A percentile compares a stretch with the other conserved stretches of the same genome.
Evolutionary conservation across 2,329 filamentous ascomycete species (phyloP).

Genomic region (Xylariaceae sp.): DNA sequence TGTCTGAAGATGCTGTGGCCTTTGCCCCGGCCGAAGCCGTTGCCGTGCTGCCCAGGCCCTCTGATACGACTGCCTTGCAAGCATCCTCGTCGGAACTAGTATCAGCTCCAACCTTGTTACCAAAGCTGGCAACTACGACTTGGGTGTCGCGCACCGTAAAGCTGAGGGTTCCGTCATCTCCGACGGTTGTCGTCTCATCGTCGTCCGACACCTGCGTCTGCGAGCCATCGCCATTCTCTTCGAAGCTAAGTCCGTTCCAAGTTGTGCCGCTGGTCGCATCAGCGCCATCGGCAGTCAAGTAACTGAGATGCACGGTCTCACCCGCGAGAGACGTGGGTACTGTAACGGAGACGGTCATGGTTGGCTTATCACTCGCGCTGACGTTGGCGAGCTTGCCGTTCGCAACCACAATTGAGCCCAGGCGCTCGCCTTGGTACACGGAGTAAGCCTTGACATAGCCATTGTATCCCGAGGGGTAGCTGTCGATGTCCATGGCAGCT

Average conservation of each 20-base stretch:
- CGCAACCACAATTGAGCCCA: slow-evolving; percentile 41
- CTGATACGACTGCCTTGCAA: neutral
- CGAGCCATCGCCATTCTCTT: slow-evolving; percentile 35
- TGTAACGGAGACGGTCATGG: slow-evolving; percentile 36
- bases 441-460: slow-evolving; percentile 39
- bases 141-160: slow-evolving; percentile 38
- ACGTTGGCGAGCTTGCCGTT: slow-evolving; percentile 40
- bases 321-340: slow-evolving; percentile 33
- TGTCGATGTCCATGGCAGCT: slow-evolving; percentile 27
- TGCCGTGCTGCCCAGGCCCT: neutral
- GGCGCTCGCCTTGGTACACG: slow-evolving; percentile 38
- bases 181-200: slow-evolving; percentile 27
- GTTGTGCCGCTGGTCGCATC: slow-evolving; percentile 37
- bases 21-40: neutral
- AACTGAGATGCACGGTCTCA: slow-evolving; percentile 39
- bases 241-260: slow-evolving; percentile 45
- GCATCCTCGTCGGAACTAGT: neutral
- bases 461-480: slow-evolving; percentile 30
- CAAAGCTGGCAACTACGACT: slow-evolving; percentile 42
- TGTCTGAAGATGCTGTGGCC: neutral
- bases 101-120: slow-evolving; percentile 9
- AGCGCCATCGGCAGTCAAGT: slow-evolving; percentile 41
- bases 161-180: slow-evolving; percentile 28
- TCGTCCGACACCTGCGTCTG: slow-evolving; percentile 30
- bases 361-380: slow-evolving; percentile 34